These are phyloP conservation scores for Dothistroma pini DNA, from an alignment of 2,329 filamentous ascomycete species.

Conservation along the genomic window DNA sequence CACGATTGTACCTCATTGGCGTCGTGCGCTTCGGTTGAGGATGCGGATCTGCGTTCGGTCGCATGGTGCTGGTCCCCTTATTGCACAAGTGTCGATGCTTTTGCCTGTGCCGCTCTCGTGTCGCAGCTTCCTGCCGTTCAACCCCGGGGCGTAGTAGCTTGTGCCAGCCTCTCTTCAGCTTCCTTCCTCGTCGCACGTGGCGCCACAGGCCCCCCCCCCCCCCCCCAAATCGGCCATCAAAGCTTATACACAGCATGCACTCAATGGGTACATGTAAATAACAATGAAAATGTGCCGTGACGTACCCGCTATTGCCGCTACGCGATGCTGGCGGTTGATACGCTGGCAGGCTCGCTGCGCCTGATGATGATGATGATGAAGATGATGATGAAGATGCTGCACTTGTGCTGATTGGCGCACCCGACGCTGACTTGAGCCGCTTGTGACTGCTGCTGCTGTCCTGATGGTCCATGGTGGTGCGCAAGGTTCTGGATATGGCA, in stretches of 20 bases:
- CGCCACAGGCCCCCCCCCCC: not conserved
- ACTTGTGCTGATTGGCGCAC: conserved; percentile 25
- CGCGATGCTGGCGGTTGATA: conserved; percentile 27
- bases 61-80: not conserved
- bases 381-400: too few relatives aligned
- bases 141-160: not conserved
- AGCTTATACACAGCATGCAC: conserved; percentile 4
- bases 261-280: not conserved
- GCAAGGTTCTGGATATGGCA: conserved; percentile 5
- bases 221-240: not conserved
- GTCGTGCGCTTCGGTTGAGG: not conserved
- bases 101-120: not conserved
- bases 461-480: conserved; percentile 10
- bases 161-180: not conserved
- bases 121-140: not conserved
- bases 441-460: conserved; percentile 22
- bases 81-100: not conserved
- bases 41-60: not conserved
- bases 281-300: conserved; percentile 9
- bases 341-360: conserved; percentile 26
- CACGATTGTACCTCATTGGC: not conserved
- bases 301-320: conserved; percentile 17
- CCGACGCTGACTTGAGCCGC: conserved; percentile 28
- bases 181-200: conserved; percentile 1
- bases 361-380: too few relatives aligned